Evolutionary conservation across 1,284 basidiomycete species (phyloP).

Genomic region (Ustilago lituana): DNA sequence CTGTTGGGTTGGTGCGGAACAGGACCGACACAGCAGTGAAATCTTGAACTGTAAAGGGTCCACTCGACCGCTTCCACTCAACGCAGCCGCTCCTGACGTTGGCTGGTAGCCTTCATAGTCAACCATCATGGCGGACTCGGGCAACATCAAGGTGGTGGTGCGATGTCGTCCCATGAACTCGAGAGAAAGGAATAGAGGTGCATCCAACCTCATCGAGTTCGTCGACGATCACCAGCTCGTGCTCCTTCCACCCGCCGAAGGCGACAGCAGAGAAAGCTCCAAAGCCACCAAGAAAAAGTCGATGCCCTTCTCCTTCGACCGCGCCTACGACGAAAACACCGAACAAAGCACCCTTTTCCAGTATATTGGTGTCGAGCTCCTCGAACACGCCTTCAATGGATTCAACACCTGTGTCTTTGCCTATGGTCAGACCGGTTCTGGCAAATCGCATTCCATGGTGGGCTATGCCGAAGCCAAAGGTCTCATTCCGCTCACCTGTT

Average conservation of each 20-base stretch:
- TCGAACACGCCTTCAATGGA: conserved; percentile 93
- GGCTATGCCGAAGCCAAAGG: conserved; percentile 89
- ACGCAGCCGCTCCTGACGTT: too few species aligned
- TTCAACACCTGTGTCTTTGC: conserved; percentile 79
- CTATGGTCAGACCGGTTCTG: conserved; percentile 63
- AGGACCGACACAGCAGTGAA: too few species aligned
- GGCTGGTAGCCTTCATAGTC: background rate
- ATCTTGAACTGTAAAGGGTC: too few species aligned
- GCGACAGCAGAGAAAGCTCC: conserved; percentile 44
- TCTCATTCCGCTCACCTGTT: conserved; percentile 94
- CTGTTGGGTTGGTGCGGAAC: too few species aligned
- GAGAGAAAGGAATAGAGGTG: conserved; percentile 56
- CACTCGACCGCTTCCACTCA: too few species aligned
- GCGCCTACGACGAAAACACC: conserved; percentile 61
- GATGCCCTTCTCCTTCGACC: conserved; percentile 64
- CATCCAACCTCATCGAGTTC: conserved; percentile 58
- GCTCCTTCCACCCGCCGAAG: conserved; percentile 53
- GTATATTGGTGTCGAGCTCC: conserved; percentile 90
- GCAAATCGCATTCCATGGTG: conserved; percentile 52
- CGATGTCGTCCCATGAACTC: conserved; percentile 64
- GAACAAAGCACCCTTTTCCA: conserved; percentile 81
- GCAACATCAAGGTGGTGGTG: conserved; percentile 66
- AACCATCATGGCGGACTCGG: conserved; percentile 60
- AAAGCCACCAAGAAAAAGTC: conserved; percentile 61
- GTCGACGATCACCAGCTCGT: conserved; percentile 55